These are phyloP conservation scores for Crithidia acanthocephali DNA, from an alignment of 208 protist genomes.

Conservation along the genomic window DNA sequence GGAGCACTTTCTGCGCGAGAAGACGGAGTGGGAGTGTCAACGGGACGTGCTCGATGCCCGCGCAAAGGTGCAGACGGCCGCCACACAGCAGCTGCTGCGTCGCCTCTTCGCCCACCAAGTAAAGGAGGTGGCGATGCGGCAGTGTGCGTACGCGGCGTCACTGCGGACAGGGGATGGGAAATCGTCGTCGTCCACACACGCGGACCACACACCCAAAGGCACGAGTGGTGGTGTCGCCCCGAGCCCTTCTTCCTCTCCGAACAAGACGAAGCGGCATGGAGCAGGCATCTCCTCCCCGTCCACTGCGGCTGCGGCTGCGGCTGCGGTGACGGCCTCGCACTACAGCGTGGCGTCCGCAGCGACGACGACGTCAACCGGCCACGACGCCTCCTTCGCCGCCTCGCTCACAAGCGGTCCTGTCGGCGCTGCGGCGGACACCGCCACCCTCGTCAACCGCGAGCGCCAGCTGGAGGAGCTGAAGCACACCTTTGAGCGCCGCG, in stretches of 20 bases:
- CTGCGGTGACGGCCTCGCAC: too few species aligned
- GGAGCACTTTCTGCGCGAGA: conserved; percentile 27
- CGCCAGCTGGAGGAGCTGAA: conserved; percentile 47
- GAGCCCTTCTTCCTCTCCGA: too few species aligned
- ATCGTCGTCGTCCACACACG: background rate
- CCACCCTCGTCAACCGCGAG: conserved; percentile 32
- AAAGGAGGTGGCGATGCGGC: conserved; percentile 19
- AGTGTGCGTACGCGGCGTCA: conserved; percentile 19
- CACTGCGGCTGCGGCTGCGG: too few species aligned
- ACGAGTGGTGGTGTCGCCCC: too few species aligned
- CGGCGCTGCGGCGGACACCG: conserved; percentile 6
- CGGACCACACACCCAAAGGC: too few species aligned
- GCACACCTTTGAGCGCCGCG: conserved; percentile 44
- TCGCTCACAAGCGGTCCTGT: background rate
- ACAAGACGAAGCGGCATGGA: too few species aligned
- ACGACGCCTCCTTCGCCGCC: background rate
- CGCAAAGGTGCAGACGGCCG: conserved; percentile 35
- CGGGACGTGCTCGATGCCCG: conserved; percentile 6
- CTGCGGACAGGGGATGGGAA: background rate
- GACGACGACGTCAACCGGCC: background rate
- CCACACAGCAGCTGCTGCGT: conserved; percentile 35
- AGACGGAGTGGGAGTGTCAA: conserved; percentile 23
- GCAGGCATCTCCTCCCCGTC: too few species aligned
- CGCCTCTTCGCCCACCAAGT: conserved; percentile 33
- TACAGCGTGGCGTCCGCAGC: background rate